Evolutionary conservation across 1,284 basidiomycete species (phyloP), one percentile per base, ranked within the genome.

Genomic region (Leucoagaricus sp.): DNA sequence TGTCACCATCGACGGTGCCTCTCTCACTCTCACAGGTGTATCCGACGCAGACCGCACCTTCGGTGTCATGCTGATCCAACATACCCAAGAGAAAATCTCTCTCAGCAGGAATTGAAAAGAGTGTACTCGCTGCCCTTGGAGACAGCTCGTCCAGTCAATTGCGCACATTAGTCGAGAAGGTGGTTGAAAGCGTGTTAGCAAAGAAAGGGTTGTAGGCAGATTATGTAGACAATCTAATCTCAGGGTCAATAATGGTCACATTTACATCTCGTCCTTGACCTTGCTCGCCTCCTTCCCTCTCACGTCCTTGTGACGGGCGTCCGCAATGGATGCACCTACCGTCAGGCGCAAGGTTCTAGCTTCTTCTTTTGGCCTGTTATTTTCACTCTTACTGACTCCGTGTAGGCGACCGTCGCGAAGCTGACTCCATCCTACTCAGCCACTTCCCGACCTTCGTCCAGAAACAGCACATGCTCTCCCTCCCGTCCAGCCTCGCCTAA

Each of bases 51-150:
- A 78, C 49, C 70, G 84, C n/a, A 83, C 78, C 49, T 97, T 99
- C 70, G 87, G 89, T 34, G 84, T 99, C 60, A 98, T 98, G 92
- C 83, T 99, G 60, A 97, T 99, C 72, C 86, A 87, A 60, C 96
- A 99, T 72, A 97, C 94, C 29, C 94, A 97, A 68, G 77, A 87
- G 64, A 93, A 90, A 73, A 91, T 98, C 60, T 92, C 94, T 6
- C 78, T 99, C 49, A 83, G 84, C 28, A 78, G 75, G 55, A 98
- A 99, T 94, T 3, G 82, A 84, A 66, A 93, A 93, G 75, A 88
- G 91, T 55, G 90, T 94, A 2, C 68, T 76, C 36, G 91, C 91
- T 55, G 86, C 89, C 40, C 75, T 96, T 49, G 84, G 83, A 10
- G 83, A 85, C 6, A 75, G 74, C 1, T 83, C 0, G 79, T 81